phyloP scores from a whole-genome alignment of 768 basidiomycete species.

The Russula abietina region DNA sequence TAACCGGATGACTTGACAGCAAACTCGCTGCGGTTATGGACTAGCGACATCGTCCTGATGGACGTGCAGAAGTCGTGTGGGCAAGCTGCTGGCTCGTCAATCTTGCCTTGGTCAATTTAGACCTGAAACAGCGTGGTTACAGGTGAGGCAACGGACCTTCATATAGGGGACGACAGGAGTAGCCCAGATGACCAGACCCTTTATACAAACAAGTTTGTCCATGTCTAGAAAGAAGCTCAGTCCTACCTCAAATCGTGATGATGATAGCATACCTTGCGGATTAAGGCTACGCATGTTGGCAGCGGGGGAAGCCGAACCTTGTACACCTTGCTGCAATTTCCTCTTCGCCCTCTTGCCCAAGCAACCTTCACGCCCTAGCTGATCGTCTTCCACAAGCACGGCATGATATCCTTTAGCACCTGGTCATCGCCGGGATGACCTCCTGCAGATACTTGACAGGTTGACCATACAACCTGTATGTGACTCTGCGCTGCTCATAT shows the following conservation, averaged over 20 bases:
- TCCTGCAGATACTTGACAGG: constrained; percentile 94
- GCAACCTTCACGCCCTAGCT: constrained; percentile 68
- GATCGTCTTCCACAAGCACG: constrained; percentile 83
- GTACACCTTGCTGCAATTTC: constrained; percentile 83
- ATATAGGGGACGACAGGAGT: constrained; percentile 99
- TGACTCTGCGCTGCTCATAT: no score
- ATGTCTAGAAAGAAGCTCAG: constrained; percentile 56
- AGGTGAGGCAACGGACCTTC: constrained; percentile 91
- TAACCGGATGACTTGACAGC: constrained; percentile 90
- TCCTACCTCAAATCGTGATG: not conserved
- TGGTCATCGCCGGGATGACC: constrained; percentile 95
- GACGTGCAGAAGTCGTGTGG: constrained; percentile 89
- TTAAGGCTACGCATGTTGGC: constrained; percentile 96
- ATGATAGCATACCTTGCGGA: constrained; percentile 63
- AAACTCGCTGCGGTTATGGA: constrained; percentile 96
- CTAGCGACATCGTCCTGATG: constrained; percentile 85
- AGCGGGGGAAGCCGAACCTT: constrained; percentile 82
- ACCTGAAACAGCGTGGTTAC: constrained; percentile 95
- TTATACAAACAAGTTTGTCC: constrained; percentile 93
- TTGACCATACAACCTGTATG: constrained; percentile 78
- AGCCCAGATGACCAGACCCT: constrained; percentile 94
- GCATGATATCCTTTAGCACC: constrained; percentile 86
- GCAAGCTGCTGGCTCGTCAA: constrained; percentile 86
- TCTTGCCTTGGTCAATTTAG: constrained; percentile 97
- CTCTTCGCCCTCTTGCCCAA: constrained; percentile 66